Evolutionary conservation across 192 early-diverging fungal species (phyloP).

Genomic region (Backusella circina): DNA sequence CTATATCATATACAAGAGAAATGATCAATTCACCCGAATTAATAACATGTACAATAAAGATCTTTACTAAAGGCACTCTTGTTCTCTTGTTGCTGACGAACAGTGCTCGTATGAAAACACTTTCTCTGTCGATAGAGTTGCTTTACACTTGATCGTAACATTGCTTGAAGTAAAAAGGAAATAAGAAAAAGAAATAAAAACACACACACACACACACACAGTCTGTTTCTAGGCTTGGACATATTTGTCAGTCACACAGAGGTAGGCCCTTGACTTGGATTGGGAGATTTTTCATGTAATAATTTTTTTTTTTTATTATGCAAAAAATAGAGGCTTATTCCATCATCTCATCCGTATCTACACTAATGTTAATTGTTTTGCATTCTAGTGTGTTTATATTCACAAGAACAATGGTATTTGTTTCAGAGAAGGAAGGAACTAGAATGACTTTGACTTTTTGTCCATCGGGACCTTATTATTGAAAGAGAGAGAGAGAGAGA

Average conservation of each 20-base stretch:
- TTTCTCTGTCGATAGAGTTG: neutral
- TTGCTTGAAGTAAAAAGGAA: neutral
- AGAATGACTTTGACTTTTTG: constrained; percentile 65
- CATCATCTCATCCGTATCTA: neutral
- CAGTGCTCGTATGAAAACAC: neutral
- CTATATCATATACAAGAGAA: neutral
- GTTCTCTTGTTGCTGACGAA: neutral
- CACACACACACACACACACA: too few species aligned
- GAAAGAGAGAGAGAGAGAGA: constrained; percentile 7
- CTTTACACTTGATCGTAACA: neutral
- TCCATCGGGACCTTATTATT: constrained; percentile 42
- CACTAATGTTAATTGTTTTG: constrained; percentile 33
- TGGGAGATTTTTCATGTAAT: neutral
- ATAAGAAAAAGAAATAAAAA: neutral
- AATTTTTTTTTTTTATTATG: neutral
- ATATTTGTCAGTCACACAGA: neutral
- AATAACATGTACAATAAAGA: neutral
- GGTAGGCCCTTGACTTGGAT: neutral
- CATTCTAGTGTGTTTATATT: constrained; percentile 72
- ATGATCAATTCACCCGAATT: neutral
- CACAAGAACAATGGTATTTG: constrained; percentile 70
- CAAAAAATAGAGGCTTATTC: neutral
- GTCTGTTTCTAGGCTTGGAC: neutral
- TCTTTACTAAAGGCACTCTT: neutral
- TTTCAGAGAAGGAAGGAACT: constrained; percentile 72